phyloP scores from a whole-genome alignment of 177 flowering plant species.

The Vitis hybrid region DNA sequence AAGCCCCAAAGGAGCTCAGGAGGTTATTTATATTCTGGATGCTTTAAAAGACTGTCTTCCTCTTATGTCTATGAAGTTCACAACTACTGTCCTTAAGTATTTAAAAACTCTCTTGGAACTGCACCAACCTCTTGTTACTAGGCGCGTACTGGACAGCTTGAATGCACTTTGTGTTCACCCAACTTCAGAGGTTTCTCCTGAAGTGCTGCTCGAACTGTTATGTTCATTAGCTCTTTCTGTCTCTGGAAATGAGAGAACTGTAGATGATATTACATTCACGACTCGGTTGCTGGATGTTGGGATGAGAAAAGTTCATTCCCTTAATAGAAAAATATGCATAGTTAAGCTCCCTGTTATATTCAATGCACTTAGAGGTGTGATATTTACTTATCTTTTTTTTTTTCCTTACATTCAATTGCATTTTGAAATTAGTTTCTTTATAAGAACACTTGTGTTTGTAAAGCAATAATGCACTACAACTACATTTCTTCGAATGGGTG shows the following conservation, averaged over 20 bases:
- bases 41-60: constrained; percentile 78
- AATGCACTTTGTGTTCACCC: constrained; percentile 53
- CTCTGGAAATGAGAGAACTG: constrained; percentile 54
- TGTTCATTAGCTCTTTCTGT: constrained; percentile 54
- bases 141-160: constrained; percentile 61
- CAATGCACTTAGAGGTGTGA: constrained; percentile 72
- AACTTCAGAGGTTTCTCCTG: constrained; percentile 53
- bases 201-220: constrained; percentile 61
- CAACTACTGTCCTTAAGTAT: constrained; percentile 50
- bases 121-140: constrained; percentile 62
- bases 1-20: constrained; percentile 69
- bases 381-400: not conserved
- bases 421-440: constrained; percentile 1
- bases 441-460: too few relatives aligned
- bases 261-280: constrained; percentile 69
- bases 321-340: constrained; percentile 58
- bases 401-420: not conserved
- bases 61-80: constrained; percentile 51
- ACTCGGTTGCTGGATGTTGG: constrained; percentile 82
- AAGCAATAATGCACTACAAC: too few relatives aligned
- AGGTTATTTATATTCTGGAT: constrained; percentile 67
- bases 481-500: constrained; percentile 7
- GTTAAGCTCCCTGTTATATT: constrained; percentile 75
- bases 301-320: constrained; percentile 54
- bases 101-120: constrained; percentile 66